Evolutionary conservation across 2,329 filamentous ascomycete genomes (phyloP).

Genomic region (Akanthomyces muscarius): DNA sequence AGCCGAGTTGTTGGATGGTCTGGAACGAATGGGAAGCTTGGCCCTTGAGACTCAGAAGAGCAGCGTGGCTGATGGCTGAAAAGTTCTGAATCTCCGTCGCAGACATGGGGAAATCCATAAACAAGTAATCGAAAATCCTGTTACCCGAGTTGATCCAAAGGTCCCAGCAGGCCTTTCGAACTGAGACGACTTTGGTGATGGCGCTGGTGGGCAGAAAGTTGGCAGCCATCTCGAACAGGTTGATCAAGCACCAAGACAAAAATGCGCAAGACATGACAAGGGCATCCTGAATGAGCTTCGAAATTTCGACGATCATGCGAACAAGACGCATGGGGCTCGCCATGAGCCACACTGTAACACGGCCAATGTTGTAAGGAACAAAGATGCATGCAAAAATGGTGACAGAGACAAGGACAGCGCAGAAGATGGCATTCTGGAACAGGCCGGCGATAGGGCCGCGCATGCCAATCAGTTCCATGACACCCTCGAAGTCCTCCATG

Average conservation of each 20-base stretch:
- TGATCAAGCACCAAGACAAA: conserved; percentile 40
- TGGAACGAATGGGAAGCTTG: conserved; percentile 42
- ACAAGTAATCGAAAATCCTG: conserved; percentile 47
- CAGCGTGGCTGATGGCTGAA: conserved; percentile 70
- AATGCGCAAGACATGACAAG: conserved; percentile 62
- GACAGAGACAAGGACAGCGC: conserved; percentile 80
- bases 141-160: conserved; percentile 41
- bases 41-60: conserved; percentile 57
- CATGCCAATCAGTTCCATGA: conserved; percentile 95
- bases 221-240: conserved; percentile 37
- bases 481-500: conserved; percentile 90
- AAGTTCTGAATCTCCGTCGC: conserved; percentile 69
- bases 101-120: conserved; percentile 48
- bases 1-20: conserved; percentile 34
- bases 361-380: conserved; percentile 87
- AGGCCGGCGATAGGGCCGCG: conserved; percentile 85
- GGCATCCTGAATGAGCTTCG: conserved; percentile 76
- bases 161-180: conserved; percentile 39
- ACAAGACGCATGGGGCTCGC: conserved; percentile 77
- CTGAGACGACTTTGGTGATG: conserved; percentile 28
- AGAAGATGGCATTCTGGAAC: conserved; percentile 93
- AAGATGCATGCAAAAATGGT: conserved; percentile 85
- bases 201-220: conserved; percentile 31
- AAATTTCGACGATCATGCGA: conserved; percentile 64
- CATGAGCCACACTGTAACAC: conserved; percentile 72